These are phyloP conservation scores for Parmelia sp. DNA, from an alignment of 495 filamentous ascomycete species.

Conservation along the genomic window DNA sequence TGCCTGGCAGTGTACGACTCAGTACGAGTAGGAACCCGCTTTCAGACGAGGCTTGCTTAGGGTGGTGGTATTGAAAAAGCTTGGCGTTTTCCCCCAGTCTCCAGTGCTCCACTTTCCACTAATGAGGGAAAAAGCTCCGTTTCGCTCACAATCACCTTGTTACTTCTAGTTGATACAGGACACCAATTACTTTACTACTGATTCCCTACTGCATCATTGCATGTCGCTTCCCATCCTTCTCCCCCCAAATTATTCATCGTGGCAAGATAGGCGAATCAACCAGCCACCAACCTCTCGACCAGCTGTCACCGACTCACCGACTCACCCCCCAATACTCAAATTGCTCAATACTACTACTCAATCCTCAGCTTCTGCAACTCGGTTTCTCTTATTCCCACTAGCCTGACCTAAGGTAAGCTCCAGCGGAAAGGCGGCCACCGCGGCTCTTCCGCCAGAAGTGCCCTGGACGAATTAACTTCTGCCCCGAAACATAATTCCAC, in stretches of 20 bases:
- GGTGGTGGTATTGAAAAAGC: not conserved
- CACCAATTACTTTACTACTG: not conserved
- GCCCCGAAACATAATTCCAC: constrained; percentile 12
- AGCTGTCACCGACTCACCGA: too few species aligned
- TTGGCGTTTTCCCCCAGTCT: too few species aligned
- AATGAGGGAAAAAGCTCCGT: not conserved
- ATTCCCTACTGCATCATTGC: not conserved
- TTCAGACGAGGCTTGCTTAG: not conserved
- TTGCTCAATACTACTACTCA: too few species aligned
- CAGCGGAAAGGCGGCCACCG: not conserved
- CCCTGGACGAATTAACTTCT: constrained; percentile 14
- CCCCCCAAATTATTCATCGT: not conserved
- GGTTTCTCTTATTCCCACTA: too few species aligned
- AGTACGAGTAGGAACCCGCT: not conserved
- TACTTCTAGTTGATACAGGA: not conserved
- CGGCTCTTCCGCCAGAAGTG: constrained; percentile 5
- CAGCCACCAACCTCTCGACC: not conserved
- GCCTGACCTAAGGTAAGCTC: constrained; percentile 3
- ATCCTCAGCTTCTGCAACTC: too few species aligned
- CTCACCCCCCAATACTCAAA: too few species aligned
- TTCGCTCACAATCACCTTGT: not conserved
- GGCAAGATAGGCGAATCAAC: too few species aligned
- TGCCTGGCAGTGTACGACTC: too few species aligned
- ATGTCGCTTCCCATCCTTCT: too few species aligned
- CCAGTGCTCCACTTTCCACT: not conserved